These are phyloP conservation scores for Auxenochlorella pyrenoidosa DNA, from an alignment of 139 green algal species.

Conservation along the genomic window DNA sequence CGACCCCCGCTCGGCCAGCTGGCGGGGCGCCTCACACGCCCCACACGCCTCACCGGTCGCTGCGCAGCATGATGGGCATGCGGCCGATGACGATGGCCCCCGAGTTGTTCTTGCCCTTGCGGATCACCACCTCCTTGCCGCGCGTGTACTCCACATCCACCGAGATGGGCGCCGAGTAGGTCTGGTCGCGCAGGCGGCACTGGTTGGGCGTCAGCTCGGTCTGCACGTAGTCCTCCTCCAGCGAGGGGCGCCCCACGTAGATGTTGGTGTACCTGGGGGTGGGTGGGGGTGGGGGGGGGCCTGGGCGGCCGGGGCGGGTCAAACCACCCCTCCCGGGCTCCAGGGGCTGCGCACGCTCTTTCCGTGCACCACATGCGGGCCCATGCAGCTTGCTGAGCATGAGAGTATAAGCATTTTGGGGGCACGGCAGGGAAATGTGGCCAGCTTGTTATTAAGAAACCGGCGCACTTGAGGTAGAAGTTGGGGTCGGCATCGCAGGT, in stretches of 20 bases:
- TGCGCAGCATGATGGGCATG: slow-evolving; percentile 98
- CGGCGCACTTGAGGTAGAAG: slow-evolving; percentile 96
- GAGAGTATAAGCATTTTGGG: too few relatives aligned
- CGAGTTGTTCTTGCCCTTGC: slow-evolving; percentile 72
- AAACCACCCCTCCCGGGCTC: too few relatives aligned
- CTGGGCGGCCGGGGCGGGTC: not conserved
- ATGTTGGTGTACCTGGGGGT: slow-evolving; percentile 89
- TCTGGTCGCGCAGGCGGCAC: slow-evolving; percentile 96
- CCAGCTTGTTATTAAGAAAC: too few relatives aligned
- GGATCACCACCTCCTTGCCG: slow-evolving; percentile 91
- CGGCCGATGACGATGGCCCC: slow-evolving; percentile 92
- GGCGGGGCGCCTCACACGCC: too few relatives aligned
- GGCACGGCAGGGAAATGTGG: too few relatives aligned
- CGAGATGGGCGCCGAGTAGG: slow-evolving; percentile 95
- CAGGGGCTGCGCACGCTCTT: too few relatives aligned
- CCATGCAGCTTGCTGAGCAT: too few relatives aligned
- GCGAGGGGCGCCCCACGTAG: slow-evolving; percentile 90
- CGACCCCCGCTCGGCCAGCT: too few relatives aligned
- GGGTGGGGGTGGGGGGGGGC: not conserved
- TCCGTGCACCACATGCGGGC: too few relatives aligned
- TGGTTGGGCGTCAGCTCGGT: slow-evolving; percentile 96
- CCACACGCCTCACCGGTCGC: slow-evolving; percentile 61
- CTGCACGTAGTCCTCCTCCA: slow-evolving; percentile 92
- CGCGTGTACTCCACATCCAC: slow-evolving; percentile 99
- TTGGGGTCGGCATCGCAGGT: slow-evolving; percentile 96